Evolutionary conservation across 2,329 filamentous ascomycete species (phyloP).

Genomic region (Sporothrix phasma): DNA sequence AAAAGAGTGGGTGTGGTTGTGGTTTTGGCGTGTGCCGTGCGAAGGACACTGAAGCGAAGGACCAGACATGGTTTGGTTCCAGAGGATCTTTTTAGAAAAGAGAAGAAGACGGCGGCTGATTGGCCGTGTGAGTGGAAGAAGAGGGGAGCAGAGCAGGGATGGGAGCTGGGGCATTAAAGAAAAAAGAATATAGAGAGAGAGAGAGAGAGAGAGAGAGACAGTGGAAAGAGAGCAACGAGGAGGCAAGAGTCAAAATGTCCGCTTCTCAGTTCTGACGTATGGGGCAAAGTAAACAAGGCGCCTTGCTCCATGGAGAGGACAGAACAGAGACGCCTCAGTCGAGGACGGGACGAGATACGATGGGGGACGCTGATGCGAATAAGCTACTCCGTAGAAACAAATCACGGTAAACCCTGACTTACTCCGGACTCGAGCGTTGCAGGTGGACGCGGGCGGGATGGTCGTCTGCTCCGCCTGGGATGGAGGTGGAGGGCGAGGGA

Average conservation of each 20-base stretch:
- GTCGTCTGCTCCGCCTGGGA: neutral
- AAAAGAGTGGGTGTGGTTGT: neutral
- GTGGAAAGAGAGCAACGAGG: neutral
- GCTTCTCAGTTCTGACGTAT: too few relatives aligned
- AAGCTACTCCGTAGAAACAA: neutral
- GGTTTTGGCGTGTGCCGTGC: conserved; percentile 13
- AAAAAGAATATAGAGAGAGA: neutral
- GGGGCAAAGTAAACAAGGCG: neutral
- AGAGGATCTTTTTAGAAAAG: neutral
- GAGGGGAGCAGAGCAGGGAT: conserved; percentile 7
- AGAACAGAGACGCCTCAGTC: neutral
- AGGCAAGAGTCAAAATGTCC: too few relatives aligned
- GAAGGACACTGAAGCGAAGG: conserved; percentile 1
- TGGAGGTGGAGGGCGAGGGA: neutral
- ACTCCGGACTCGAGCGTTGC: neutral
- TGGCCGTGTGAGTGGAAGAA: conserved; percentile 5
- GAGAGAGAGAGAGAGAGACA: neutral
- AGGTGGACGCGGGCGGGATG: neutral
- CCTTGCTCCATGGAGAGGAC: neutral
- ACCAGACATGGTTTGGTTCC: conserved; percentile 9
- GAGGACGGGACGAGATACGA: neutral
- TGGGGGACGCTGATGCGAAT: too few relatives aligned
- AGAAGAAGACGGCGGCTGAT: conserved; percentile 4
- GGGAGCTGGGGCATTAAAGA: neutral
- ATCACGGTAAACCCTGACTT: neutral